Evolutionary conservation across 1,139 yeast species (phyloP).

Genomic region (Yamadazyma diddensiae): DNA sequence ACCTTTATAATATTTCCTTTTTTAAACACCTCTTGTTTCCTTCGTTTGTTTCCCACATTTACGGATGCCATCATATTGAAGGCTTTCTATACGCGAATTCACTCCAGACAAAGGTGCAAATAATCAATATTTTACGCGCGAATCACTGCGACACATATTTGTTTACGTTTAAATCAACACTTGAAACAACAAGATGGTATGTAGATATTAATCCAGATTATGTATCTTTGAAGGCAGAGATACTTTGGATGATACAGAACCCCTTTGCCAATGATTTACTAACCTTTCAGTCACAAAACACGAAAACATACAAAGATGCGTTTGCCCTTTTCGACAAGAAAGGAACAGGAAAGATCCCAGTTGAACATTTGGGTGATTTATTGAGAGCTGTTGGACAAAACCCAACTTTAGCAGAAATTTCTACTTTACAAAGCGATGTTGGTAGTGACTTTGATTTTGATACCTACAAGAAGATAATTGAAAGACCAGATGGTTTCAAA

Average conservation of each 20-base stretch:
- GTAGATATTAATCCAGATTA: neutral
- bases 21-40: conserved; percentile 18
- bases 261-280: conserved; percentile 8
- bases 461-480: conserved; percentile 71
- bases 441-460: conserved; percentile 65
- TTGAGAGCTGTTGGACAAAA: conserved; percentile 97
- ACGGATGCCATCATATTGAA: too few relatives aligned
- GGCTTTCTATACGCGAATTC: too few relatives aligned
- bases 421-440: conserved; percentile 60
- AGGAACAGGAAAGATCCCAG: conserved; percentile 92
- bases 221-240: neutral
- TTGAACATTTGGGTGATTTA: conserved; percentile 85
- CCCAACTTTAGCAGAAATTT: conserved; percentile 89
- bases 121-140: too few relatives aligned
- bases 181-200: conserved; percentile 1
- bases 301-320: conserved; percentile 89
- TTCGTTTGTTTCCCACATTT: too few relatives aligned
- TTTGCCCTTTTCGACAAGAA: conserved; percentile 96
- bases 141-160: neutral
- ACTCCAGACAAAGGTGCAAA: too few relatives aligned
- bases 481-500: conserved; percentile 88
- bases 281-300: conserved; percentile 40
- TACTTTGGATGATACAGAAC: neutral
- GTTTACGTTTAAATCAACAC: conserved; percentile 3
- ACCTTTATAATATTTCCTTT: conserved; percentile 74